These are phyloP conservation scores for Kuraishia borneana DNA, from an alignment of 805 yeast species.

Conservation along the genomic window DNA sequence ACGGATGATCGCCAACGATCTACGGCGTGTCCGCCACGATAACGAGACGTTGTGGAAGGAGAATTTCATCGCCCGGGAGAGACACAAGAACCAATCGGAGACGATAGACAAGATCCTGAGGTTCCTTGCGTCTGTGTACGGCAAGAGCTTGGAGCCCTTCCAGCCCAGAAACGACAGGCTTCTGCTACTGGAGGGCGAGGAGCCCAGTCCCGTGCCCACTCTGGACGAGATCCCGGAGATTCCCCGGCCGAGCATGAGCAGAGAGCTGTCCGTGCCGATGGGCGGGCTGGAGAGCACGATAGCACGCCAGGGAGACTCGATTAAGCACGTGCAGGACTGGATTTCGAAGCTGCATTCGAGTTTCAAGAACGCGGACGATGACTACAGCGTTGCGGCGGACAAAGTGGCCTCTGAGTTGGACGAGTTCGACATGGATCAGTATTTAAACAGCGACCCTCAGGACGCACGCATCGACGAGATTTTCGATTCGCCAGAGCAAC, in stretches of 20 bases:
- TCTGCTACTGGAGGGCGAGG: constrained; percentile 5
- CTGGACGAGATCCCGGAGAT: constrained; percentile 16
- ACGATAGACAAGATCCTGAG: constrained; percentile 81
- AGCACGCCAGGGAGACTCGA: constrained; percentile 36
- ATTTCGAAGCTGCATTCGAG: constrained; percentile 22
- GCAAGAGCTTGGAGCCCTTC: constrained; percentile 29
- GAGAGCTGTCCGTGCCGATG: constrained; percentile 12
- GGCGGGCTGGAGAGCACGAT: constrained; percentile 35
- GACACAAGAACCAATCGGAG: constrained; percentile 76
- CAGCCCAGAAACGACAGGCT: constrained; percentile 4
- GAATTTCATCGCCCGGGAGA: constrained; percentile 69
- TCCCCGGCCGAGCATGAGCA: background rate
- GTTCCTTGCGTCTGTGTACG: constrained; percentile 77
- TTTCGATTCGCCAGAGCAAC: no score
- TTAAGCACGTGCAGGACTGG: constrained; percentile 49
- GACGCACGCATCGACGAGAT: background rate
- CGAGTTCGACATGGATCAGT: constrained; percentile 22
- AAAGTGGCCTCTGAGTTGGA: constrained; percentile 11
- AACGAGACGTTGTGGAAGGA: constrained; percentile 91
- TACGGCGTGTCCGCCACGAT: constrained; percentile 73
- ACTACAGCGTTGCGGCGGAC: background rate
- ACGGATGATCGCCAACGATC: constrained; percentile 70
- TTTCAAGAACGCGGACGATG: constrained; percentile 3
- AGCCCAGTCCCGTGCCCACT: background rate
- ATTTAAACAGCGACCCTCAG: constrained; percentile 11